phyloP scores from a whole-genome alignment of 169 alveolate species.

The Eimeria sp. region DNA sequence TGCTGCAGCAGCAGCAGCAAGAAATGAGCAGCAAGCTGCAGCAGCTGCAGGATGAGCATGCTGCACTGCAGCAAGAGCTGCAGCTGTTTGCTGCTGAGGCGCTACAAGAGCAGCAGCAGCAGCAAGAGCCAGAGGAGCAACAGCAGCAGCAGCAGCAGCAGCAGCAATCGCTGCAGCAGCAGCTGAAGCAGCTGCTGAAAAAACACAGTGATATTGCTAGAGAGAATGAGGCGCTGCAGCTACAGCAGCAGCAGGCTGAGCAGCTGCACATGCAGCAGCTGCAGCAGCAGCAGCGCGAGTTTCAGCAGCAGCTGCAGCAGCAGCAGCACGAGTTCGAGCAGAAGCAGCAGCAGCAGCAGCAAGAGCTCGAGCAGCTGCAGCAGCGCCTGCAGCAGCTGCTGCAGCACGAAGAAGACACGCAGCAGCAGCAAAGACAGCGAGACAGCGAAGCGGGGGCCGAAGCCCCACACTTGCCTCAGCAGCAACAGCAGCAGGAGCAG shows the following conservation, averaged over 20 bases:
- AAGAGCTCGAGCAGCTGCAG: neutral
- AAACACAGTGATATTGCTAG: neutral
- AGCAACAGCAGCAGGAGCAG: conserved; percentile 30
- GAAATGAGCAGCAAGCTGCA: neutral
- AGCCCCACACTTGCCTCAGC: neutral
- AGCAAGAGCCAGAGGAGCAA: neutral
- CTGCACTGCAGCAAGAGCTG: conserved; percentile 25
- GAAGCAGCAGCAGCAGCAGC: conserved; percentile 25
- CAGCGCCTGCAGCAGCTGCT: conserved; percentile 4
- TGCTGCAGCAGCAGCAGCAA: conserved; percentile 16
- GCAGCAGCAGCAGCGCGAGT: conserved; percentile 46
- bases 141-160: conserved; percentile 19
- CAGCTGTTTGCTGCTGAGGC: conserved; percentile 1
- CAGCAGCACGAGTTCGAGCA: neutral
- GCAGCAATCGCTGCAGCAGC: conserved; percentile 7
- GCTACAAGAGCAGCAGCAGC: conserved; percentile 31
- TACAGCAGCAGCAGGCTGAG: conserved; percentile 33
- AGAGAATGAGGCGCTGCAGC: conserved; percentile 26
- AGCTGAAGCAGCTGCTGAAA: neutral
- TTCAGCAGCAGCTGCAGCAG: conserved; percentile 41
- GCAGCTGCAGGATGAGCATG: conserved; percentile 26
- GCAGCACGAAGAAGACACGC: conserved; percentile 6
- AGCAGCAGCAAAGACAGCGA: neutral
- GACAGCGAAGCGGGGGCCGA: neutral
- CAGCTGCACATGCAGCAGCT: conserved; percentile 15